phyloP scores from a whole-genome alignment of 768 basidiomycete species.

The Boletus patriciae region DNA sequence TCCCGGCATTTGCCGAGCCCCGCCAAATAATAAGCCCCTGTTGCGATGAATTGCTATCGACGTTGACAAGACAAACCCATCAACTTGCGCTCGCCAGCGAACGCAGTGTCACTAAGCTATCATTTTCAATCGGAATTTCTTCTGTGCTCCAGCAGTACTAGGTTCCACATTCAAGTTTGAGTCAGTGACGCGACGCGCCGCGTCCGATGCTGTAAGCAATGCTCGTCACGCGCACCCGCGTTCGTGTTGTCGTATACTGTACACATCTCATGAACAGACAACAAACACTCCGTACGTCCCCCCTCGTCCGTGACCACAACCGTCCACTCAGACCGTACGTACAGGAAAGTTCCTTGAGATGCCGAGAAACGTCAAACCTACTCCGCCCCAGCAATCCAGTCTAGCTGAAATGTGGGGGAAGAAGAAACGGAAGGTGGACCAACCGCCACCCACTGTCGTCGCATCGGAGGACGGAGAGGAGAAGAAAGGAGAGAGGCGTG shows the following conservation, averaged over 20 bases:
- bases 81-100: background rate
- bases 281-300: slow-evolving; percentile 61
- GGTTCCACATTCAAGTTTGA: background rate
- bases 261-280: slow-evolving; percentile 59
- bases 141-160: background rate
- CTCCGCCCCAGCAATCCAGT: slow-evolving; percentile 76
- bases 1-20: slow-evolving; percentile 35
- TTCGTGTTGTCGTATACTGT: slow-evolving; percentile 11
- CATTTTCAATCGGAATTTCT: background rate
- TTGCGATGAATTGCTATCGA: no score
- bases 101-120: background rate
- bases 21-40: no score
- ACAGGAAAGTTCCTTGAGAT: slow-evolving; percentile 75
- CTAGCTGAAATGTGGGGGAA: slow-evolving; percentile 75
- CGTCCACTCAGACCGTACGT: background rate
- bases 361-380: slow-evolving; percentile 62
- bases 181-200: slow-evolving; percentile 2
- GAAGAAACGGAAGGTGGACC: slow-evolving; percentile 31
- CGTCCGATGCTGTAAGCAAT: slow-evolving; percentile 13
- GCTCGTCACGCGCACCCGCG: slow-evolving; percentile 25
- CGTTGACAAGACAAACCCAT: no score
- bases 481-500: slow-evolving; percentile 20
- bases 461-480: slow-evolving; percentile 26
- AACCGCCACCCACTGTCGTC: slow-evolving; percentile 24
- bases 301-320: background rate